Evolutionary conservation across 225 moss, liverwort and hornwort species (phyloP), one percentile per base, ranked within the genome.

Genomic region (Pleurozium schreberi): DNA sequence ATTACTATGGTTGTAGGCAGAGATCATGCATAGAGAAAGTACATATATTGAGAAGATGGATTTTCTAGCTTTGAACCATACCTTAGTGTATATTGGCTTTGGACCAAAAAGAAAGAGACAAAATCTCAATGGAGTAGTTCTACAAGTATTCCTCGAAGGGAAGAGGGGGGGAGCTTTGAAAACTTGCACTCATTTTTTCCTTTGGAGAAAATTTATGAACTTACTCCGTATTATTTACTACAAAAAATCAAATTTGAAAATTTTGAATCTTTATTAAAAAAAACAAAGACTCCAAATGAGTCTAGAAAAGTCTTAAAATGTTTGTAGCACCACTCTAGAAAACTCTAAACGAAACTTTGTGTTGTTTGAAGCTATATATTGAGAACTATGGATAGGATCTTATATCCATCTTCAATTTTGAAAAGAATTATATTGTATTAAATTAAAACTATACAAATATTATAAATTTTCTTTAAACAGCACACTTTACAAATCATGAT

Each of bases 211-310:
- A 70, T 14, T 70, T 42, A 69, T 4, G 3, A 42, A 70, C 14
- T 70, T 42, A n/a, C n/a, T n/a, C n/a, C n/a, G n/a, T n/a, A 21
- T 42, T 14, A 42, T 42, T 70, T 70, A 42, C 14, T 14, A 5
- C 0, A 0, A 1, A 70, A 1, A 42, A 42, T 42, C 14, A 40
- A 42, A 27, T 43, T 27, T 70, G 1, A 0, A 71, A 28, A 43
- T 5, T 71, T 28, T 16, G 17, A 71, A 43, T 71, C n/a, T n/a
- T n/a, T n/a, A n/a, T 71, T 28, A 43, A 14, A 43, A 14, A 16
- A 45, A 28, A 28, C 73, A 45, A 28, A 70, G 5, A 14, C 5
- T 0, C 17, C 0, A 10, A 28, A 45, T 43, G 14, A 43, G 2
- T 43, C 14, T 9, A 43, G 1, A 26, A 3, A 71, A 0, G 23